Base-by-base conservation (phyloP, 352 stramenopile genomes). In the Phytophthora cactorum region DNA sequence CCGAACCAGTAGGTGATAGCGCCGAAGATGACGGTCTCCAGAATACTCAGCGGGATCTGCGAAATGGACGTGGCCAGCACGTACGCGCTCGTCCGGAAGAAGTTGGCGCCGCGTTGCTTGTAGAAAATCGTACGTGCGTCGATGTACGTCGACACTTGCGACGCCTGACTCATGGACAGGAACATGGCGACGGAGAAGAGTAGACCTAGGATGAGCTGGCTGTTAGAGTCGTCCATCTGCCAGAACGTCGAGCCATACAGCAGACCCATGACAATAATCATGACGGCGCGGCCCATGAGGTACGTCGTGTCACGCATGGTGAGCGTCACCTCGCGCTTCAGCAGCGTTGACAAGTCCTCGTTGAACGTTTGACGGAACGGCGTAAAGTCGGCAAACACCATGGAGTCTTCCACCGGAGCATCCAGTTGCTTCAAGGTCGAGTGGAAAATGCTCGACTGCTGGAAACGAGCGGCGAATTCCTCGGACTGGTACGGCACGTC, bases 111-210 rank as follows among this genome's bases (percentile, higher is more conserved):
- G 2, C 80, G 78, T 28, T 97, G 91, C 67, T 96, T 97, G 83
- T 97, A 97, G 72, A 95, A 97, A 14, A 93, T 70, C 0, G 53
- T 53, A 15, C 83, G 84, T 14, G 75, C 77, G 22, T 86, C 77
- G 62, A 97, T 90, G 54, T 95, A 91, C 31, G 80, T 85, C n/a
- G 88, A 73, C 14, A 98, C 70, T 57, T 94, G 82, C 1, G 89
- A 71, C 29, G 92, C 90, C 31, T 89, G 81, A 28, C 88, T 86
- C 56, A 98, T 62, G 2, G 83, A 87, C 2, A 95, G 70, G 64
- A 96, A 97, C 65, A 98, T 90, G 34, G 89, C 78, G 44, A 73
- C 82, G 27, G 92, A 90, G 68, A 97, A 98, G 1, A 98, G 69
- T 41, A 97, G 72, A 62, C 93, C 91, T 29, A 97, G 66, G 11